These are phyloP conservation scores for Juglanconis juglandina DNA, from an alignment of 2,329 filamentous ascomycete genomes.

Conservation along the genomic window DNA sequence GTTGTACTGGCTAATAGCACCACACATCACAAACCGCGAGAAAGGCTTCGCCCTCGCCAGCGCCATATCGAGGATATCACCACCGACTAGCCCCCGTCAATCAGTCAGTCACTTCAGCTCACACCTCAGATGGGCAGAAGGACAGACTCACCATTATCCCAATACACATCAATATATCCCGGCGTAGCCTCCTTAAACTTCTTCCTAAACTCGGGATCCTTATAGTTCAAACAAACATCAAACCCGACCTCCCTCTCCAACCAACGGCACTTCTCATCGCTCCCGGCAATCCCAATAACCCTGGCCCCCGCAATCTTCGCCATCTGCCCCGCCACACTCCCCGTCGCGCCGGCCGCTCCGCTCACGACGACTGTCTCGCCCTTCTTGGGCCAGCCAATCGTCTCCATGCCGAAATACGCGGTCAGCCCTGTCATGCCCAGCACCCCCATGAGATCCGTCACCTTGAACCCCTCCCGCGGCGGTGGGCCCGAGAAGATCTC, in stretches of 20 bases:
- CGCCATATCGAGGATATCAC: constrained; percentile 66
- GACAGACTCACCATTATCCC: constrained; percentile 52
- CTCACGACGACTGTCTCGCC: constrained; percentile 66
- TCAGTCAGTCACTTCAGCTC: background rate
- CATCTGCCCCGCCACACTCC: constrained; percentile 64
- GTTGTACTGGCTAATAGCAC: constrained; percentile 31
- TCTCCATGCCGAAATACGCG: constrained; percentile 64
- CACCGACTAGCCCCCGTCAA: constrained; percentile 48
- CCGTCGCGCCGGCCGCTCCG: constrained; percentile 65
- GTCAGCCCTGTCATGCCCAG: constrained; percentile 61
- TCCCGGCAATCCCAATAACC: constrained; percentile 55
- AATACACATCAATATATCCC: constrained; percentile 65
- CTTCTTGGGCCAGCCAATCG: constrained; percentile 57
- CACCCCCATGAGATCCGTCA: constrained; percentile 53
- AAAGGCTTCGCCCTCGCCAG: constrained; percentile 58
- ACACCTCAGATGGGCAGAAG: background rate
- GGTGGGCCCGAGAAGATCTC: constrained; percentile 17
- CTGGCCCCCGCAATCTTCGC: constrained; percentile 59
- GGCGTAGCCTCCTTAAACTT: constrained; percentile 61
- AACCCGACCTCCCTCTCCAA: constrained; percentile 59
- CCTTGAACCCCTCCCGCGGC: constrained; percentile 22
- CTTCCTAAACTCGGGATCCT: constrained; percentile 56
- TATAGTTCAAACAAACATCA: constrained; percentile 68
- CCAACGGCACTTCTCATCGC: constrained; percentile 58
- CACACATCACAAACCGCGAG: constrained; percentile 69